phyloP scores from a whole-genome alignment of 2,329 filamentous ascomycete species.

The Drechslerella dactyloides region DNA sequence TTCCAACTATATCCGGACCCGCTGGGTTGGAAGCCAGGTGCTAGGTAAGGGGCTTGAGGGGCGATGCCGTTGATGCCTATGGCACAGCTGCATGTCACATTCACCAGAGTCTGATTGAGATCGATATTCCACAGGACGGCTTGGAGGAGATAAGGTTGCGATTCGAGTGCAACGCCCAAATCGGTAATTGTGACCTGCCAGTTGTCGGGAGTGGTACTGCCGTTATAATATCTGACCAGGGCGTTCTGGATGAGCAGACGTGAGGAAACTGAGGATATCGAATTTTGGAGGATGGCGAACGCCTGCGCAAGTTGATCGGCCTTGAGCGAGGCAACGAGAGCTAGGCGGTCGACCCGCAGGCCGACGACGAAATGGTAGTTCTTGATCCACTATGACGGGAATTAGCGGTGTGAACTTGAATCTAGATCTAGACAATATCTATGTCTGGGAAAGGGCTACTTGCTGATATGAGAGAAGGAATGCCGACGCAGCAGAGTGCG shows the following conservation, averaged over 20 bases:
- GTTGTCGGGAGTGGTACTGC: slow-evolving; percentile 63
- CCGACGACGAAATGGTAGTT: slow-evolving; percentile 68
- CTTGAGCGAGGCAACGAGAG: slow-evolving; percentile 83
- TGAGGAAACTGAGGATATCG: slow-evolving; percentile 74
- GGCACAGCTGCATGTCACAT: slow-evolving; percentile 49
- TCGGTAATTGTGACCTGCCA: slow-evolving; percentile 61
- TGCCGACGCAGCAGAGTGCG: slow-evolving; percentile 74
- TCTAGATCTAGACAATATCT: slow-evolving; percentile 2
- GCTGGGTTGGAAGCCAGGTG: slow-evolving; percentile 55
- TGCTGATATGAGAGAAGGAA: slow-evolving; percentile 74
- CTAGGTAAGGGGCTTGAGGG: slow-evolving; percentile 18
- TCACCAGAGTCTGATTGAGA: slow-evolving; percentile 49
- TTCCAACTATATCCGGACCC: slow-evolving; percentile 59
- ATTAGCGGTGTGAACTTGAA: not conserved
- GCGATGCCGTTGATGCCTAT: slow-evolving; percentile 37
- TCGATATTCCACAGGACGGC: slow-evolving; percentile 52
- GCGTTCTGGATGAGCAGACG: slow-evolving; percentile 67
- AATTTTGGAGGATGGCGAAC: slow-evolving; percentile 78
- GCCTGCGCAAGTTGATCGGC: slow-evolving; percentile 80
- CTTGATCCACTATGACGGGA: slow-evolving; percentile 65
- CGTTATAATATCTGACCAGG: slow-evolving; percentile 61
- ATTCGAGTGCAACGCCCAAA: slow-evolving; percentile 72
- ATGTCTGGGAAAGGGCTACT: slow-evolving; percentile 20
- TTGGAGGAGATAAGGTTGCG: slow-evolving; percentile 58
- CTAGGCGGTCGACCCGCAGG: slow-evolving; percentile 68